phyloP scores from a whole-genome alignment of 1,284 basidiomycete species.

The Vanrija sp. region DNA sequence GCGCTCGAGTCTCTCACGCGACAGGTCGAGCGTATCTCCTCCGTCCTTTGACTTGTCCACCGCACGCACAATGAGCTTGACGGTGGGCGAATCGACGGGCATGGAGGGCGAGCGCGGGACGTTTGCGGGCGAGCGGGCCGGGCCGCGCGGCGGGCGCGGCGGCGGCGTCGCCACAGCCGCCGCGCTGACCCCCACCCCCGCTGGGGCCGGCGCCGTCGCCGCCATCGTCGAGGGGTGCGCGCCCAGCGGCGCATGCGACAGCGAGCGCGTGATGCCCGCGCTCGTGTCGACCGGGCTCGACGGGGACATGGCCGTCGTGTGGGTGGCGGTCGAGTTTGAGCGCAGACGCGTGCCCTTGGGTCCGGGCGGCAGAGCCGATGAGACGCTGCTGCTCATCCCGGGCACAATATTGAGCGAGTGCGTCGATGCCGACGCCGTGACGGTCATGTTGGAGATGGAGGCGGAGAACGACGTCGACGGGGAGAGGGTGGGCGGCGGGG shows the following conservation, averaged over 20 bases:
- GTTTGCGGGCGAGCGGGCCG: slow-evolving; percentile 5
- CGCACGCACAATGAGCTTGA: slow-evolving; percentile 58
- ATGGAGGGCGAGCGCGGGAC: slow-evolving; percentile 5
- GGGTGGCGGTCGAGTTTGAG: slow-evolving; percentile 8
- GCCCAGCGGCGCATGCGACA: neutral
- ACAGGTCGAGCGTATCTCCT: slow-evolving; percentile 76
- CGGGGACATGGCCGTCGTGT: neutral
- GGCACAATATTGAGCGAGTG: slow-evolving; percentile 1
- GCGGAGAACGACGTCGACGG: slow-evolving; percentile 2
- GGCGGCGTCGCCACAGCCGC: slow-evolving; percentile 3
- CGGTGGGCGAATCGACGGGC: slow-evolving; percentile 4
- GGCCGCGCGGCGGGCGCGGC: slow-evolving; percentile 10
- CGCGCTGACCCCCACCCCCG: neutral
- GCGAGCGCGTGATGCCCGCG: neutral
- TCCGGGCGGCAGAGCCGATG: neutral
- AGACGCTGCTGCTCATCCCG: too few species aligned
- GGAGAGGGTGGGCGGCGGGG: neutral
- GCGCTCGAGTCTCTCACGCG: slow-evolving; percentile 66
- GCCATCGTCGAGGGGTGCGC: neutral
- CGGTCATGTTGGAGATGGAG: neutral
- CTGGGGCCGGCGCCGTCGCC: neutral
- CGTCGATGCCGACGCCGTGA: slow-evolving; percentile 5
- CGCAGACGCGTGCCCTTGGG: slow-evolving; percentile 4
- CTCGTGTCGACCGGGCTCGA: too few species aligned
- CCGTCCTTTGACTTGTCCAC: slow-evolving; percentile 65